Conservation (phyloP, 139 green algal species). For the Edaphochlamys debaryana region DNA sequence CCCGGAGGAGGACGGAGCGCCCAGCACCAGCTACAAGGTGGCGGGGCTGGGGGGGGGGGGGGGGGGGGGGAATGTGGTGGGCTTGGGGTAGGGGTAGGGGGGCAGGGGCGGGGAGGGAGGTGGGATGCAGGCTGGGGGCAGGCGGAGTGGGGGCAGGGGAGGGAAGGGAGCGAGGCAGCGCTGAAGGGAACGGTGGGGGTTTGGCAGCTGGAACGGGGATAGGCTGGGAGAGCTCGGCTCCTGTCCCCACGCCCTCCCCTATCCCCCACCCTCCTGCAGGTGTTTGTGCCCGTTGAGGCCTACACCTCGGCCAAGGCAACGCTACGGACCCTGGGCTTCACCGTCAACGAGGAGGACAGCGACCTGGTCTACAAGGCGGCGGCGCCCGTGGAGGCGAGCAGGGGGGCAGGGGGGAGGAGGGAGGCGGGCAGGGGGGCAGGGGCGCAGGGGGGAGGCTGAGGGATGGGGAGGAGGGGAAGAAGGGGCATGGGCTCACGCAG, state of each 20-base stretch:
- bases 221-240: too few relatives aligned
- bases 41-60: background rate
- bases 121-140: too few relatives aligned
- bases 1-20: conserved; percentile 56
- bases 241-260: too few relatives aligned
- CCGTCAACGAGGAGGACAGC: conserved; percentile 60
- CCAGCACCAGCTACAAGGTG: conserved; percentile 54
- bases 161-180: too few relatives aligned
- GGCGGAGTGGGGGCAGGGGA: too few relatives aligned
- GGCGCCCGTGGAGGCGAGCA: conserved; percentile 36
- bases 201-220: too few relatives aligned
- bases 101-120: too few relatives aligned
- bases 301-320: conserved; percentile 40
- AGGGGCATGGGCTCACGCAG: background rate
- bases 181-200: too few relatives aligned
- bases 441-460: too few relatives aligned
- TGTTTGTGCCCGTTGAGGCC: conserved; percentile 48
- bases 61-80: background rate
- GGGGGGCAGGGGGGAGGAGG: too few relatives aligned
- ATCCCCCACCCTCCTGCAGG: conserved; percentile 1
- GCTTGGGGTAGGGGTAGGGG: too few relatives aligned
- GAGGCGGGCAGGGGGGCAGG: background rate
- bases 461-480: too few relatives aligned
- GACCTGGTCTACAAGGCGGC: conserved; percentile 65
- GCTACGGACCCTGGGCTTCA: conserved; percentile 43